Percentiles rank a stretch among this genome's conserved stretches.
Conservation (phyloP, 1,139 yeast species). For the Kodamaea sp. region DNA sequence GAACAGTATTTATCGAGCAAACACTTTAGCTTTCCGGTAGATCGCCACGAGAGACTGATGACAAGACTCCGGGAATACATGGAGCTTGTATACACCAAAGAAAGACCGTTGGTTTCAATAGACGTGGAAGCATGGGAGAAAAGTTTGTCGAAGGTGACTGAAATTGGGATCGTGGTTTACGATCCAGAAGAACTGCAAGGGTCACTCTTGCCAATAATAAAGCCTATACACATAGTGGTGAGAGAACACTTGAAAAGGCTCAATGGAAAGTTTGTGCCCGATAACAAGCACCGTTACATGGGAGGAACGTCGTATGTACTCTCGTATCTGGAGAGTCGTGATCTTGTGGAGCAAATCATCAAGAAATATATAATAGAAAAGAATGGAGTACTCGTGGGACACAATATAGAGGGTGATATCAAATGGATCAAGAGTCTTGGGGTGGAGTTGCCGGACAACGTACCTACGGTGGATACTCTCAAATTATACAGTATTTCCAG, state of each 20-base stretch:
- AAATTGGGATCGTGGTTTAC: constrained; percentile 24
- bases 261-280: constrained; percentile 23
- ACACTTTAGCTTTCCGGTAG: constrained; percentile 6
- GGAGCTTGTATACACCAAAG: constrained; percentile 20
- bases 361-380: constrained; percentile 15
- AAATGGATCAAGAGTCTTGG: constrained; percentile 23
- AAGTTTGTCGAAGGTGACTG: constrained; percentile 19
- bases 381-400: constrained; percentile 25
- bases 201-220: constrained; percentile 18
- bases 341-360: constrained; percentile 14
- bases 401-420: constrained; percentile 22
- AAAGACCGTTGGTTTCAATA: constrained; percentile 22
- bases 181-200: constrained; percentile 20
- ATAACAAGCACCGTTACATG: constrained; percentile 20
- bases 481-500: constrained; percentile 17
- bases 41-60: constrained; percentile 2
- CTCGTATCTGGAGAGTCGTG: constrained; percentile 11
- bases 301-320: constrained; percentile 22
- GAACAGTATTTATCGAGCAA: constrained; percentile 11
- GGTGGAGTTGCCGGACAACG: constrained; percentile 12
- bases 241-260: constrained; percentile 16
- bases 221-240: constrained; percentile 20
- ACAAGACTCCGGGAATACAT: constrained; percentile 10
- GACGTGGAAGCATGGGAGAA: constrained; percentile 28
- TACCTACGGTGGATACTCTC: constrained; percentile 21